Base-by-base conservation (phyloP, 768 basidiomycete species). In the Russula emetica region DNA sequence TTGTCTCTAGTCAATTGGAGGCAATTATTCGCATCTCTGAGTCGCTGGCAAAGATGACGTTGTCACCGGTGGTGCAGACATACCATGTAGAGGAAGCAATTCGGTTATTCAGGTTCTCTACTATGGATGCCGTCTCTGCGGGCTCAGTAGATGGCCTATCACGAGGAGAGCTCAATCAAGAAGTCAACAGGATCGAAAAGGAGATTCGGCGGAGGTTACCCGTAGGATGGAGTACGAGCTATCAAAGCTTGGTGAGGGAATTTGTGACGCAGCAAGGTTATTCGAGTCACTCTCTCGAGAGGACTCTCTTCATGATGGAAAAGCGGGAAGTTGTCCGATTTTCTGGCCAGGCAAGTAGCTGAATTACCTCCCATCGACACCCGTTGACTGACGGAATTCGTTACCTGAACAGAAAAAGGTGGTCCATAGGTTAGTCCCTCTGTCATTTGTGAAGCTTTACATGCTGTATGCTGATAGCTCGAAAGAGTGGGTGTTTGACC, bases 1-100 rank as follows among this genome's bases (percentile, higher is more conserved):
- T 22, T 24, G 7, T 20, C 38, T 10, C 69, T 57, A 85, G 84
- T 58, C 97, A 99, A 86, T 82, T 99, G 5, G 97, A 99, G 78
- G 97, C 97, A 45, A 95, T 99, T 72, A 94, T 98, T 72, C 94
- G 97, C 40, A 98, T 98, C 72, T 98, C 97, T 1, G 97, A 99
- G 74, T 89, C 96, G 3, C 79, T 98, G 22, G 95, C 96, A 14
- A 99, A 98, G 72, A 83, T 98, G 76, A 94, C 94, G 3, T 80
- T 99, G 18, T 88, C 90, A 0, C 81, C 92, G 0, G 82, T 86
- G 3, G 97, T 98, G 3, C 86, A 88, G 70, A 88, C 88, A 54
- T 88, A 95, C 72, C 95, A 99, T 69, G 96, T 98, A 26, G 95
- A 98, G 74, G 97, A 99, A 75, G 92, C 97, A 7, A 98, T 98